Percentiles rank a stretch among this genome's conserved stretches.
These are phyloP conservation scores for Mycosphaerella sp. DNA, from an alignment of 2,329 filamentous ascomycete genomes.

Conservation along the genomic window DNA sequence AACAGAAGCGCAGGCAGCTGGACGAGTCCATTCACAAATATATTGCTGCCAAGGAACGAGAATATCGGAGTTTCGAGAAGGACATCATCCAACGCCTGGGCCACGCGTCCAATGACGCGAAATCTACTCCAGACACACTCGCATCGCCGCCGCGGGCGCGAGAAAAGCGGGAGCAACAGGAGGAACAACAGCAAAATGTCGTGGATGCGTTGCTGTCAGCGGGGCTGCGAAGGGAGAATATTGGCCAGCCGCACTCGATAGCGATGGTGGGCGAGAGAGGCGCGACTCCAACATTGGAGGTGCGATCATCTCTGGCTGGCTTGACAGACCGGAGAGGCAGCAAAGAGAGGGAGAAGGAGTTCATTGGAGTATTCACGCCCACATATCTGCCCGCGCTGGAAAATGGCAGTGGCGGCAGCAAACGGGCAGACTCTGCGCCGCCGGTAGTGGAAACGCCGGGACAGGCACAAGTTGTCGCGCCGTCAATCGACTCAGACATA, in stretches of 20 bases:
- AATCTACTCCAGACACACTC: conserved; percentile 8
- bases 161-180: background rate
- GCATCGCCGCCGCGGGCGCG: conserved; percentile 3
- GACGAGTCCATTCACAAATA: conserved; percentile 37
- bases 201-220: conserved; percentile 24
- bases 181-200: conserved; percentile 14
- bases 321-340: conserved; percentile 25
- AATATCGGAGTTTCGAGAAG: conserved; percentile 34
- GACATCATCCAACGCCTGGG: conserved; percentile 26
- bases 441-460: background rate
- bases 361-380: conserved; percentile 35
- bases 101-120: conserved; percentile 7
- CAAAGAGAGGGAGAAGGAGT: conserved; percentile 30
- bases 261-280: conserved; percentile 16
- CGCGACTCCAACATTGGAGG: conserved; percentile 11
- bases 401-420: background rate
- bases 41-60: conserved; percentile 35
- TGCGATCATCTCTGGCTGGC: conserved; percentile 18
- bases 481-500: background rate
- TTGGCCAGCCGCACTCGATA: conserved; percentile 18
- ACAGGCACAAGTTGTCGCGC: background rate
- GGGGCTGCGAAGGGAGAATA: conserved; percentile 20
- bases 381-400: conserved; percentile 32
- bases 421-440: conserved; percentile 27
- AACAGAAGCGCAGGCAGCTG: conserved; percentile 33